Percentiles rank a stretch among this genome's conserved stretches.
phyloP scores from a whole-genome alignment of 768 basidiomycete species.

The Phlebiopsis flavidoalba region DNA sequence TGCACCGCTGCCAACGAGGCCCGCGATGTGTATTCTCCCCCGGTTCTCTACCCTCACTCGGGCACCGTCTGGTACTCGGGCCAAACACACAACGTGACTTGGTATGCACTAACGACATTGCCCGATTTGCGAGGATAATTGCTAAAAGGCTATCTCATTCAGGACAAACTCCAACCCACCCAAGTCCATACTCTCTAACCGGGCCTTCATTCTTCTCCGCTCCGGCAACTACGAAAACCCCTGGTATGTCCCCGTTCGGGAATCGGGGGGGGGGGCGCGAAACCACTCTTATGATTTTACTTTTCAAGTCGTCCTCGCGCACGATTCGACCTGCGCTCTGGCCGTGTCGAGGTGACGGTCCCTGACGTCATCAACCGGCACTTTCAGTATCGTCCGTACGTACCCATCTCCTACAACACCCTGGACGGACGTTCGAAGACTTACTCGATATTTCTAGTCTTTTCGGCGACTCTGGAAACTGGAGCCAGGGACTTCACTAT shows the following conservation, averaged over 20 bases:
- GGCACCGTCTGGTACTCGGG: conserved; percentile 42
- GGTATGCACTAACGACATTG: conserved; percentile 29
- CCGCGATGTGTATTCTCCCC: conserved; percentile 45
- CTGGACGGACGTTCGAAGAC: background rate
- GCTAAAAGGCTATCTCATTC: conserved; percentile 11
- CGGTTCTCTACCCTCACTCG: conserved; percentile 37
- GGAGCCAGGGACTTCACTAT: conserved; percentile 35
- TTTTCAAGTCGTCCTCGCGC: conserved; percentile 21
- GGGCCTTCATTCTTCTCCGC: conserved; percentile 20
- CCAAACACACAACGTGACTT: conserved; percentile 42
- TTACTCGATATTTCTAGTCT: too few relatives aligned
- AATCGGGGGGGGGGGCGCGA: background rate
- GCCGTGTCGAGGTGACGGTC: conserved; percentile 32
- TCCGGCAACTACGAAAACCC: conserved; percentile 24
- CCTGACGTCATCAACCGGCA: conserved; percentile 28
- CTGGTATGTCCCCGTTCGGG: background rate
- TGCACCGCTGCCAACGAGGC: background rate
- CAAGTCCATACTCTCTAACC: conserved; percentile 35
- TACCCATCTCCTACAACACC: conserved; percentile 3
- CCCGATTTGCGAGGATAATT: background rate
- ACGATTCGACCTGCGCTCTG: conserved; percentile 31
- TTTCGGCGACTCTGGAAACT: conserved; percentile 47
- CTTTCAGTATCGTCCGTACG: conserved; percentile 41
- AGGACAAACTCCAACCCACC: conserved; percentile 39
- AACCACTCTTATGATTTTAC: background rate